phyloP scores from a whole-genome alignment of 75 land plant species.

The Larix kaempferi region DNA sequence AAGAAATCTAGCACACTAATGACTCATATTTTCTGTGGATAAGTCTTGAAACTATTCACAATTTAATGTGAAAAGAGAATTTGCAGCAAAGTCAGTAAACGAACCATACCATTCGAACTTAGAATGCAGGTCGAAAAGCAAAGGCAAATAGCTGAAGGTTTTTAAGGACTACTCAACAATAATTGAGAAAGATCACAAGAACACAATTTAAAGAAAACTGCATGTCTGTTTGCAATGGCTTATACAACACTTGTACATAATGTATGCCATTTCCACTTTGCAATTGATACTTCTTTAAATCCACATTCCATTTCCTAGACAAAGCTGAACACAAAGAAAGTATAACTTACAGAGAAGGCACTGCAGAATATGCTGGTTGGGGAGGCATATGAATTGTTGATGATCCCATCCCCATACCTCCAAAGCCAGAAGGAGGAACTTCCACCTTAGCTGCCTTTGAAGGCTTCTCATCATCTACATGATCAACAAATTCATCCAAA shows the following conservation, averaged over 20 bases:
- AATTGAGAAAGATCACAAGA: background rate
- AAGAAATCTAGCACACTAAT: no score
- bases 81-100: background rate
- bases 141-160: background rate
- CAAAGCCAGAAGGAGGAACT: constrained; percentile 40
- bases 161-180: background rate
- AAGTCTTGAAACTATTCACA: no score
- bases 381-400: constrained; percentile 58
- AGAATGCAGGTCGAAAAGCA: background rate
- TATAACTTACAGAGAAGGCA: constrained; percentile 62
- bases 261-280: no score
- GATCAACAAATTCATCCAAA: background rate
- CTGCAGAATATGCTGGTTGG: constrained; percentile 51
- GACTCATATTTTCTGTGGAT: no score
- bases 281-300: no score
- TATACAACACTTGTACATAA: no score
- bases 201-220: background rate
- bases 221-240: no score
- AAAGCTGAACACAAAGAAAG: constrained; percentile 13
- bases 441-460: constrained; percentile 83
- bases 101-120: background rate
- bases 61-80: background rate
- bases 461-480: constrained; percentile 80
- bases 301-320: background rate
- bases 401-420: constrained; percentile 53